Evolutionary conservation across 805 yeast genomes (phyloP), one percentile per base, ranked within the genome.

Genomic region (Torulaspora microellipsoides): DNA sequence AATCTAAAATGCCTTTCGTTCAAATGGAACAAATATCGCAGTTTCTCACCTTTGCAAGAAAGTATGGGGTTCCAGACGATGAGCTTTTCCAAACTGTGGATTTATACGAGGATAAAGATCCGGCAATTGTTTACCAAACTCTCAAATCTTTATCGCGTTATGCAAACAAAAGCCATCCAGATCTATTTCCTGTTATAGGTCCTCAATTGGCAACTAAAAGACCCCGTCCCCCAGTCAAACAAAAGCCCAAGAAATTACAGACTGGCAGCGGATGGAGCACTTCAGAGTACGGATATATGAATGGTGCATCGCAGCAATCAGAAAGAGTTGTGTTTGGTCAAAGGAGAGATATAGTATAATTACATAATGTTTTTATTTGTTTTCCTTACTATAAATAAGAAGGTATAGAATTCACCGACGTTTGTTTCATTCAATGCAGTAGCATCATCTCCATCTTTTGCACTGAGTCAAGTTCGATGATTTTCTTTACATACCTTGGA

Each of bases 1-100:
- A 70, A 38, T 77, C 87, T 9, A 69, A 71, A 40, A 80, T 85
- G 82, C 91, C 95, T 2, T 87, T 86, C 60, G 76, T 80, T 12
- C 73, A 69, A 45, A 87, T 87, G 96, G 95, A 87, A 57, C 86
- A 86, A 56, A 85, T 87, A 28, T 78, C 87, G 38, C 77, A 77
- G 50, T 87, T 87, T 56, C 66, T 87, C 31, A 65, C 71, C 5
- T 78, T 81, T 42, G 80, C 88, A 38, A 76, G 80, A 49, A 41
- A 59, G 4, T 69, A 80, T 40, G 91, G 91, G 2, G 80, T 87
- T 2, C 86, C 89, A 5, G 83, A 84, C 51, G 89, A 85, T 58
- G 95, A 87, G 59, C 65, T 84, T 38, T 87, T 87, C 60, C 89
- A 83, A 53, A 87, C 95, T 0, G 67, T 74, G 6, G 95, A 87